Conservation (phyloP, 768 basidiomycete species). For the Tubosaeta sp. region DNA sequence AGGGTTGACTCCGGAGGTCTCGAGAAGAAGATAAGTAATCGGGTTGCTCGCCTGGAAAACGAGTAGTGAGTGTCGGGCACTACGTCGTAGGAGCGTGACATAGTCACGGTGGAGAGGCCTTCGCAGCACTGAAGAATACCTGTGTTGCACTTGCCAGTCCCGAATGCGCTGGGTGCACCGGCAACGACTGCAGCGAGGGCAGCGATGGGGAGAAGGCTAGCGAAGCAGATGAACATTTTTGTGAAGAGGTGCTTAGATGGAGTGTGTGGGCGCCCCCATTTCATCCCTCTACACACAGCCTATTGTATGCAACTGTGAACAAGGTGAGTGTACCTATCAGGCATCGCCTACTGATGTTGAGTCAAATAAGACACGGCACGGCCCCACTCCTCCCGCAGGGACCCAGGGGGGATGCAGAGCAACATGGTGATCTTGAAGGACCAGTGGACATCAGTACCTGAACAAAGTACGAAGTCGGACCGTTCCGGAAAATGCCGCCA, state of each 20-base stretch:
- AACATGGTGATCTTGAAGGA: not conserved
- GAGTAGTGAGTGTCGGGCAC: not conserved
- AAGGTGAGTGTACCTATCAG: too few relatives aligned
- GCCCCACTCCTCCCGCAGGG: too few relatives aligned
- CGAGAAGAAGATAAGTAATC: not conserved
- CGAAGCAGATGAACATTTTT: not conserved
- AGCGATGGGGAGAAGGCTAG: constrained; percentile 7
- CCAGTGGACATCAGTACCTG: not conserved
- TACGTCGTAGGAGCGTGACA: not conserved
- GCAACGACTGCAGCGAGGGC: constrained; percentile 5
- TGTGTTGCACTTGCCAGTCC: constrained; percentile 5
- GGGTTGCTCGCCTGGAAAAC: not conserved
- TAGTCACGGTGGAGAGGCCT: not conserved
- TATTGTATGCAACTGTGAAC: too few relatives aligned
- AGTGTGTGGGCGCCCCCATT: too few relatives aligned
- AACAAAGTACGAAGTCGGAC: too few relatives aligned
- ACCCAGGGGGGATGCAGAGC: not conserved
- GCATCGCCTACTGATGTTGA: too few relatives aligned
- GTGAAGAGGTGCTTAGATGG: not conserved
- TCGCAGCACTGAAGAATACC: constrained; percentile 10
- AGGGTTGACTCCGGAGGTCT: not conserved
- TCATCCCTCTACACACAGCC: too few relatives aligned
- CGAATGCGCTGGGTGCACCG: not conserved
- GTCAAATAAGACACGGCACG: too few relatives aligned
- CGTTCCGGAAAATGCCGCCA: too few relatives aligned